Percentiles rank a stretch among this genome's conserved stretches.
Conservation (phyloP, 495 filamentous ascomycete genomes). For the Xylaria grammica region DNA sequence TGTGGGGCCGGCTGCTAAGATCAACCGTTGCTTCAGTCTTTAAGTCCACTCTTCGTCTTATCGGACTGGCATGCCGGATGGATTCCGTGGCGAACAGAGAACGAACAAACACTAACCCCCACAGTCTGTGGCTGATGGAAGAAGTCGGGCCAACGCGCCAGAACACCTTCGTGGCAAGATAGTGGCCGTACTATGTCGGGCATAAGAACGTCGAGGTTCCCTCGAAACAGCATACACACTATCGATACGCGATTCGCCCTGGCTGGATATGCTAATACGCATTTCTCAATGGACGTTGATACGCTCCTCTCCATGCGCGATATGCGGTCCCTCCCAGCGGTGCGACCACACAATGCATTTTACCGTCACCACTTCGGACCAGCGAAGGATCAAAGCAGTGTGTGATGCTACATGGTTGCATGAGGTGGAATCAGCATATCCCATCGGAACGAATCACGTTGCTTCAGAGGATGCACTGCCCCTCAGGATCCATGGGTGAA, state of each 20-base stretch:
- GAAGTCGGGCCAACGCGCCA: not conserved
- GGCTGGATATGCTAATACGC: slow-evolving; percentile 7
- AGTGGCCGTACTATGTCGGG: not conserved
- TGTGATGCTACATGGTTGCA: slow-evolving; percentile 23
- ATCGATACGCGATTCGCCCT: slow-evolving; percentile 3
- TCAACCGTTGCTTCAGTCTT: slow-evolving; percentile 10
- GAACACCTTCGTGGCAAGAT: not conserved
- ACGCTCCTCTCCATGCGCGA: slow-evolving; percentile 5
- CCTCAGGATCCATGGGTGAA: slow-evolving; percentile 9
- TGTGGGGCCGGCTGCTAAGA: slow-evolving; percentile 4
- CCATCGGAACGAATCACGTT: slow-evolving; percentile 17
- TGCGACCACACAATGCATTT: slow-evolving; percentile 8
- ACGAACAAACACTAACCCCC: not conserved
- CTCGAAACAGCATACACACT: not conserved
- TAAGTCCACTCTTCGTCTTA: not conserved
- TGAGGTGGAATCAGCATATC: slow-evolving; percentile 16
- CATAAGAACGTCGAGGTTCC: slow-evolving; percentile 5
- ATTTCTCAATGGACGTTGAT: not conserved
- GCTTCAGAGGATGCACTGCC: slow-evolving; percentile 13
- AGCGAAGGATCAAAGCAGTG: slow-evolving; percentile 13
- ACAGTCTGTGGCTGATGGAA: not conserved
- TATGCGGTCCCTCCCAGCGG: slow-evolving; percentile 5
- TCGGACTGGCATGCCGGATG: not conserved
- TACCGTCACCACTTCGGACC: slow-evolving; percentile 7
- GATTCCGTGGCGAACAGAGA: not conserved